Percentiles rank a stretch among this genome's conserved stretches.
Evolutionary conservation across 2,329 filamentous ascomycete species (phyloP).

Genomic region (Colletotrichum acutatum): DNA sequence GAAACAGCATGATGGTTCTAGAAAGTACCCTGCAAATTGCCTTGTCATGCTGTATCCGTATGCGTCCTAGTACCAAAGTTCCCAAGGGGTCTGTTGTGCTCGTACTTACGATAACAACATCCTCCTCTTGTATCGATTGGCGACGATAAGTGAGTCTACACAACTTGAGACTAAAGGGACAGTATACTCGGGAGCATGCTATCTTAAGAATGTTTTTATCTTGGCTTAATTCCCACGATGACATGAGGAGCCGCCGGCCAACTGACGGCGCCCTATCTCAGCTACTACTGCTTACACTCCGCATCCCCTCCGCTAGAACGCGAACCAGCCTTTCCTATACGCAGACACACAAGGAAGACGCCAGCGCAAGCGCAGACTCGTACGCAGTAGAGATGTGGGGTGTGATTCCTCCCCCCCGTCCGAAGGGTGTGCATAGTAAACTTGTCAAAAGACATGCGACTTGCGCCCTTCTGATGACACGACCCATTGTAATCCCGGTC

Average conservation of each 20-base stretch:
- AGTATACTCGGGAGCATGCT: background rate
- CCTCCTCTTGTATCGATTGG: background rate
- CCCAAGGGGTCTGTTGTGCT: background rate
- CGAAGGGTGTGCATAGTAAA: conserved; percentile 24
- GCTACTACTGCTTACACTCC: conserved; percentile 14
- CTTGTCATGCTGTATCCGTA: background rate
- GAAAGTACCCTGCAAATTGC: conserved; percentile 18
- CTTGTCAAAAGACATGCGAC: conserved; percentile 28
- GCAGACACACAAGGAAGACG: background rate
- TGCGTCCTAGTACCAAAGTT: background rate
- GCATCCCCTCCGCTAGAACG: conserved; percentile 21
- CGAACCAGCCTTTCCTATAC: background rate
- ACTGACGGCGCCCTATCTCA: background rate
- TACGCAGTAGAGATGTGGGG: conserved; percentile 17
- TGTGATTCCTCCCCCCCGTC: conserved; percentile 12
- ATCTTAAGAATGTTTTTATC: background rate
- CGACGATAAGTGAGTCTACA: background rate
- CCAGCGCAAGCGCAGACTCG: conserved; percentile 3
- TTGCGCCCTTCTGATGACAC: conserved; percentile 33
- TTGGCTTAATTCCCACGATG: background rate
- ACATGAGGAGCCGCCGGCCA: background rate
- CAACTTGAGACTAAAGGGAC: too few relatives aligned
- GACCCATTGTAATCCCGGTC: conserved; percentile 33
- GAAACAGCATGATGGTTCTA: conserved; percentile 16
- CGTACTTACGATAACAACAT: conserved; percentile 13